phyloP scores from a whole-genome alignment of 2,329 filamentous ascomycete species.

The Spiromastix sp. region DNA sequence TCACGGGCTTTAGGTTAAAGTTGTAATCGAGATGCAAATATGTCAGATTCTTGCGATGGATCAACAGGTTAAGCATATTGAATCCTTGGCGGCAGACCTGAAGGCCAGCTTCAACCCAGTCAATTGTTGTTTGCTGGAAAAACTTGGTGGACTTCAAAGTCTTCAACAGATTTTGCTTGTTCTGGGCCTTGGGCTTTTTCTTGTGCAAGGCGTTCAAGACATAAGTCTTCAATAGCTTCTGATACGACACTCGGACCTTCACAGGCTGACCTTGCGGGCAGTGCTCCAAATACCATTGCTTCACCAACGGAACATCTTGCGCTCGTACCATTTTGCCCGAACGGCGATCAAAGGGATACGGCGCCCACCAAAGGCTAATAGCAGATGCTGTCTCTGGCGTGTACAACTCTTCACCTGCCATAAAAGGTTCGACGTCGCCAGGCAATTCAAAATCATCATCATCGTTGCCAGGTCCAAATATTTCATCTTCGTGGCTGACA shows the following conservation, averaged over 20 bases:
- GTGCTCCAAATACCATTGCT: slow-evolving; percentile 98
- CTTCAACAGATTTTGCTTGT: slow-evolving; percentile 81
- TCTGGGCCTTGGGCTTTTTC: slow-evolving; percentile 88
- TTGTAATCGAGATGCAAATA: slow-evolving; percentile 99
- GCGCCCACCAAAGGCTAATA: slow-evolving; percentile 95
- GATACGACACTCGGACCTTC: slow-evolving; percentile 95
- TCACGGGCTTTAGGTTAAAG: slow-evolving; percentile 98
- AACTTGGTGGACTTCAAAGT: slow-evolving; percentile 96
- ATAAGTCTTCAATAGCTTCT: slow-evolving; percentile 92
- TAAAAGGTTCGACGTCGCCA: slow-evolving; percentile 70
- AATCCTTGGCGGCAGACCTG: slow-evolving; percentile 97
- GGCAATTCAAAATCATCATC: slow-evolving; percentile 81
- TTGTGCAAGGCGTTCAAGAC: slow-evolving; percentile 96
- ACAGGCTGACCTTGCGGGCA: slow-evolving; percentile 84
- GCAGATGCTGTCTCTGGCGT: slow-evolving; percentile 83
- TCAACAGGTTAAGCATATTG: slow-evolving; percentile 97
- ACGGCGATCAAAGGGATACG: slow-evolving; percentile 86
- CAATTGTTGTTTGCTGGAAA: slow-evolving; percentile 98
- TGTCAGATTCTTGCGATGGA: slow-evolving; percentile 95
- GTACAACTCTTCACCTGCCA: slow-evolving; percentile 79
- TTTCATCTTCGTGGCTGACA: slow-evolving; percentile 81
- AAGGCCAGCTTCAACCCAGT: slow-evolving; percentile 97
- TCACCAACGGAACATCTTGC: slow-evolving; percentile 91
- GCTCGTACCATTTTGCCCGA: slow-evolving; percentile 94
- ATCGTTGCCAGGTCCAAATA: slow-evolving; percentile 74